phyloP scores from a whole-genome alignment of 768 basidiomycete genomes.

The Lactarius hatsudake region DNA sequence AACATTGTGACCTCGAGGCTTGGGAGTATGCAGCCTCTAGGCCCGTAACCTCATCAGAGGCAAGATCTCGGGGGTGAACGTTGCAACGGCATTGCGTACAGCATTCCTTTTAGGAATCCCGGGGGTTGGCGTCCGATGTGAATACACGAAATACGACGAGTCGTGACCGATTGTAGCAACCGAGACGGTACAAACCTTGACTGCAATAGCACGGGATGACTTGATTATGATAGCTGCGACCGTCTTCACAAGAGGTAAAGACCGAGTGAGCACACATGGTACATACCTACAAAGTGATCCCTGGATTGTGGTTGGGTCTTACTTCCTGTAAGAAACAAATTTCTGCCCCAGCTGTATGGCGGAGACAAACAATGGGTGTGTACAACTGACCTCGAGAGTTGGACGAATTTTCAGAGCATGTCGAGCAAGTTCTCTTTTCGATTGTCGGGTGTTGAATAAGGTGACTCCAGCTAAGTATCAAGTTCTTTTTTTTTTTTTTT shows the following conservation, averaged over 20 bases:
- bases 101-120: neutral
- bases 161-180: neutral
- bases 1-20: neutral
- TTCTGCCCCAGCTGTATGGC: too few relatives aligned
- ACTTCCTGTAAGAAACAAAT: too few relatives aligned
- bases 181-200: neutral
- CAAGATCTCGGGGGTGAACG: neutral
- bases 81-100: neutral
- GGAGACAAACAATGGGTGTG: too few relatives aligned
- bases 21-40: neutral
- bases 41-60: neutral
- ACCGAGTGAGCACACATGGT: neutral
- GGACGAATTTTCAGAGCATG: neutral
- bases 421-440: neutral
- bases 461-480: too few relatives aligned
- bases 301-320: too few relatives aligned
- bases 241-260: neutral
- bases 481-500: too few relatives aligned
- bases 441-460: too few relatives aligned
- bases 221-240: neutral
- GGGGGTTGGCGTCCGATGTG: neutral
- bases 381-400: neutral
- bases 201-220: neutral
- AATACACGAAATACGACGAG: neutral
- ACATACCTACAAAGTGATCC: neutral